These are phyloP conservation scores for Eutrema heterophyllum DNA, from an alignment of 345 rosid genomes.

Conservation along the genomic window DNA sequence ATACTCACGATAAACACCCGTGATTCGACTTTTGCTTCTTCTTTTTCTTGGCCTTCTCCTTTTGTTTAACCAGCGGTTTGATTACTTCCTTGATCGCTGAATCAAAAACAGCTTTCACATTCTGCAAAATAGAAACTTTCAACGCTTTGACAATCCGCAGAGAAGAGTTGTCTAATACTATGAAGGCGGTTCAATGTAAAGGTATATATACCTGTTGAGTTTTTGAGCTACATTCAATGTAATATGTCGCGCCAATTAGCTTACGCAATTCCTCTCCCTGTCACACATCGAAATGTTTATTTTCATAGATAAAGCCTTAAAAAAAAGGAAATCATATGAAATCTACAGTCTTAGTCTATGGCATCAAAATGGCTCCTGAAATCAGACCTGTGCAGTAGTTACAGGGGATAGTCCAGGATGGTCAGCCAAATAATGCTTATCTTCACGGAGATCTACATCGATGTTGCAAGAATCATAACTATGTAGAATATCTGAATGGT, in stretches of 20 bases:
- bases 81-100: slow-evolving; percentile 91
- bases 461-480: slow-evolving; percentile 23
- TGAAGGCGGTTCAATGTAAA: neutral
- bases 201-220: slow-evolving; percentile 77
- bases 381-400: slow-evolving; percentile 77
- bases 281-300: neutral
- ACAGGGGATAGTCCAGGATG: slow-evolving; percentile 94
- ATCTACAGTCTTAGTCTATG: neutral
- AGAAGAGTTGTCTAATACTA: neutral
- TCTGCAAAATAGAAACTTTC: slow-evolving; percentile 42
- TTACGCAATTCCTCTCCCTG: slow-evolving; percentile 98
- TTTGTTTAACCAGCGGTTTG: slow-evolving; percentile 69
- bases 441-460: slow-evolving; percentile 88
- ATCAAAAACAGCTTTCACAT: slow-evolving; percentile 95
- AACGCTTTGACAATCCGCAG: neutral
- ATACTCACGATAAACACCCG: slow-evolving; percentile 76
- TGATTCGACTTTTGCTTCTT: slow-evolving; percentile 42
- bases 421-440: slow-evolving; percentile 88
- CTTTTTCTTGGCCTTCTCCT: slow-evolving; percentile 59
- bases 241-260: slow-evolving; percentile 86
- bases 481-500: neutral
- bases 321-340: neutral
- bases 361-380: slow-evolving; percentile 1
- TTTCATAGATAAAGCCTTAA: neutral
- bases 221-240: slow-evolving; percentile 97